A percentile compares a stretch with the other conserved stretches of the same genome.
Evolutionary conservation across 768 basidiomycete genomes (phyloP).

Genomic region (Mycena vulgaris): DNA sequence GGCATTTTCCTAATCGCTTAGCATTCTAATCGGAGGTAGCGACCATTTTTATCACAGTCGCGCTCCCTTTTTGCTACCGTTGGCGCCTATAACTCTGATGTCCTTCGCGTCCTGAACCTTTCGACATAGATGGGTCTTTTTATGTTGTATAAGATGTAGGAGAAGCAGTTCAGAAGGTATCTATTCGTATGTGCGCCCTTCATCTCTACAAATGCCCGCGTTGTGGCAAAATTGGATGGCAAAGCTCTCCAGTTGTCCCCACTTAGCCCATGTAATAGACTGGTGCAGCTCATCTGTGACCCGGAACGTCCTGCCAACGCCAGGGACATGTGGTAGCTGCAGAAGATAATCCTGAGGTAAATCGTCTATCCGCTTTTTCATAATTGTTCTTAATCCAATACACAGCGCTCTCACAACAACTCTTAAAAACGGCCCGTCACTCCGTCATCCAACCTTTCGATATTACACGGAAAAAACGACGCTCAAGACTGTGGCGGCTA

Average conservation of each 20-base stretch:
- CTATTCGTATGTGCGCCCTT: slow-evolving; percentile 14
- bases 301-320: too few species aligned
- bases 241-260: slow-evolving; percentile 1
- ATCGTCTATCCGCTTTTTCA: too few species aligned
- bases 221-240: not conserved
- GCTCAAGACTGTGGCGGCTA: not conserved
- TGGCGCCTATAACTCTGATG: not conserved
- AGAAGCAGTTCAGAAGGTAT: not conserved
- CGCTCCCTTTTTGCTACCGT: not conserved
- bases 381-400: too few species aligned
- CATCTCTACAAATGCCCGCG: not conserved
- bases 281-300: too few species aligned
- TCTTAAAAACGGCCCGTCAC: too few species aligned
- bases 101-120: not conserved
- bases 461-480: too few species aligned
- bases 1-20: slow-evolving; percentile 6
- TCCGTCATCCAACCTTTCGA: too few species aligned
- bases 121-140: slow-evolving; percentile 5
- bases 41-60: not conserved
- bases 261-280: too few species aligned
- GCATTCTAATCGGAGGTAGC: not conserved
- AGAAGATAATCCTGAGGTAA: not conserved
- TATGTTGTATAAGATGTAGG: not conserved
- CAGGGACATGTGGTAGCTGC: not conserved
- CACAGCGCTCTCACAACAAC: too few species aligned